Evolutionary conservation across 106 monocot genomes (phyloP).

Genomic region (Dioscorea alata): DNA sequence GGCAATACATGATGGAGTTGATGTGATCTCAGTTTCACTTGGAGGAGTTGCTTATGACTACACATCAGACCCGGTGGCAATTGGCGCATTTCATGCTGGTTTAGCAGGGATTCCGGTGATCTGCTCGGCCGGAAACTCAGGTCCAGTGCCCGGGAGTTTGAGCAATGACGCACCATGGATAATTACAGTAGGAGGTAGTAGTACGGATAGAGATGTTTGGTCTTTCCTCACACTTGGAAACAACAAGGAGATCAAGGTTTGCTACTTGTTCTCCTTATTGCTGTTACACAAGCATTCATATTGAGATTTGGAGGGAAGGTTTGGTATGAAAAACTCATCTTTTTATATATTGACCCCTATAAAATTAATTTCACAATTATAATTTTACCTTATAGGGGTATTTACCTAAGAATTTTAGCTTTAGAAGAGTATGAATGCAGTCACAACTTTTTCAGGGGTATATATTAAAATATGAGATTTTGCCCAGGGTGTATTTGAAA

Average conservation of each 20-base stretch:
- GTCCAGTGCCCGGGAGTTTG: conserved; percentile 25
- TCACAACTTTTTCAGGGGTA: too few species aligned
- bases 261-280: too few species aligned
- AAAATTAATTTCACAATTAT: too few species aligned
- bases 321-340: too few species aligned
- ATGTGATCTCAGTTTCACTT: conserved; percentile 58
- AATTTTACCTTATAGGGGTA: too few species aligned
- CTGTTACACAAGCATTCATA: too few species aligned
- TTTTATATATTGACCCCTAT: too few species aligned
- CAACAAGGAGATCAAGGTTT: conserved; percentile 21
- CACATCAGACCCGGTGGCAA: conserved; percentile 19
- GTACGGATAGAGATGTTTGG: conserved; percentile 44
- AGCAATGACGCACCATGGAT: conserved; percentile 49
- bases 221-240: conserved; percentile 23
- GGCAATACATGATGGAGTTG: conserved; percentile 63
- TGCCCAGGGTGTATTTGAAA: too few species aligned
- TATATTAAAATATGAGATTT: too few species aligned
- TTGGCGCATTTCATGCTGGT: conserved; percentile 60
- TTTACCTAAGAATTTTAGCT: too few species aligned
- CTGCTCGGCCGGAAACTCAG: conserved; percentile 49
- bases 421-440: too few species aligned
- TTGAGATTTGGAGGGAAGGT: too few species aligned
- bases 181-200: conserved; percentile 48
- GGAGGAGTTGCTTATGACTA: conserved; percentile 21
- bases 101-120: conserved; percentile 41